A percentile compares a stretch with the other conserved stretches of the same genome.
phyloP scores from a whole-genome alignment of 208 protist species.

The Trypanosoma platydactyli region DNA sequence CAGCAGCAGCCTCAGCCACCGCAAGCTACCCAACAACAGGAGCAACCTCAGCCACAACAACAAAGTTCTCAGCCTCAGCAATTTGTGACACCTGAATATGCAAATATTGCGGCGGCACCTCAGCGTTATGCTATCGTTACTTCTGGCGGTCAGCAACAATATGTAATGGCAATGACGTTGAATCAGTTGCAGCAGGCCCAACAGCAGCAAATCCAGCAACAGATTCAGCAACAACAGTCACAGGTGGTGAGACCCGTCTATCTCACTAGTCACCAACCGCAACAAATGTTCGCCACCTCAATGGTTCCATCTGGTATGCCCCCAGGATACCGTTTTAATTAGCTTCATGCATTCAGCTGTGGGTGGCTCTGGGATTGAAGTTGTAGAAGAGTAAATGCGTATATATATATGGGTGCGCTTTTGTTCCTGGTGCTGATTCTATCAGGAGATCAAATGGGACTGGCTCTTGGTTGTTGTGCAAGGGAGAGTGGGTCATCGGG shows the following conservation, averaged over 20 bases:
- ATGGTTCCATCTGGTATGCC: slow-evolving; percentile 12
- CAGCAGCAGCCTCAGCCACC: neutral
- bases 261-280: slow-evolving; percentile 6
- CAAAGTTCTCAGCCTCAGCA: slow-evolving; percentile 6
- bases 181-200: slow-evolving; percentile 16
- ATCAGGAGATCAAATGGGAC: no score
- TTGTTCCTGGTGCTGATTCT: no score
- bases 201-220: slow-evolving; percentile 20
- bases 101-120: slow-evolving; percentile 8
- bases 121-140: slow-evolving; percentile 23
- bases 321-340: slow-evolving; percentile 24
- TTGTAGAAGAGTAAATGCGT: slow-evolving; percentile 1
- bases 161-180: slow-evolving; percentile 21
- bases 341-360: neutral
- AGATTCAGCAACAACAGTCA: slow-evolving; percentile 1
- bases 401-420: neutral
- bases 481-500: no score
- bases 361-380: neutral
- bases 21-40: neutral
- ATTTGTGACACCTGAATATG: slow-evolving; percentile 16
- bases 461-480: no score
- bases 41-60: slow-evolving; percentile 2
- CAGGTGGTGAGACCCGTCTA: neutral
- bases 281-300: slow-evolving; percentile 23
- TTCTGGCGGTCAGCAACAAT: slow-evolving; percentile 22